Conservation (phyloP, 23 red algal species). For the Gracilariopsis chorda region DNA sequence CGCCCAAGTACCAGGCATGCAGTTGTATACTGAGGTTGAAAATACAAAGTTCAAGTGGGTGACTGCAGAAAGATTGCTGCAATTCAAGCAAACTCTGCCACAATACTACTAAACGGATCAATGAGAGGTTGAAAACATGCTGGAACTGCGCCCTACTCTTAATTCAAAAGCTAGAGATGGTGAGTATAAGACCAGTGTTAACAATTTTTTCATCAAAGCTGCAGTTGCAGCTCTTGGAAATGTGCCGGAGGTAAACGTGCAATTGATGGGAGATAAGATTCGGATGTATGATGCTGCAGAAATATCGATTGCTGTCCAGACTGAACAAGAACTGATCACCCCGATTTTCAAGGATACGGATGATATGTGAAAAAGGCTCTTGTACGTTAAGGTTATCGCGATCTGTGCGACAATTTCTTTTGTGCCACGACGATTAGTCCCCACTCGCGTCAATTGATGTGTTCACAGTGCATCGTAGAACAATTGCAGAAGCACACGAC, state of each 20-base stretch:
- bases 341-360: conserved; percentile 92
- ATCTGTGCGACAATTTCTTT: background rate
- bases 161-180: conserved; percentile 73
- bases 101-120: conserved; percentile 85
- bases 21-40: conserved; percentile 59
- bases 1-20: conserved; percentile 34
- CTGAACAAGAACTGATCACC: conserved; percentile 83
- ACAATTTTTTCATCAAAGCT: conserved; percentile 97
- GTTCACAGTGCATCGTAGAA: background rate
- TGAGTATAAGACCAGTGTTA: conserved; percentile 80
- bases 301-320: conserved; percentile 85
- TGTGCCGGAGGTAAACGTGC: conserved; percentile 90
- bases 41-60: conserved; percentile 46
- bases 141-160: conserved; percentile 57
- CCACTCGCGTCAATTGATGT: background rate
- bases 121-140: conserved; percentile 74
- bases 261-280: conserved; percentile 87
- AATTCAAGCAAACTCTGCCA: conserved; percentile 89
- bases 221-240: conserved; percentile 83
- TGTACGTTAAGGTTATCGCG: background rate
- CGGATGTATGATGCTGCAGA: conserved; percentile 80
- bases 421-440: conserved; percentile 8
- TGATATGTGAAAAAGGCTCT: no score
- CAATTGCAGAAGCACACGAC: conserved; percentile 16
- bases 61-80: conserved; percentile 79